Evolutionary conservation across 768 basidiomycete genomes (phyloP), one percentile per base, ranked within the genome.

Genomic region (Gautieria morchelliformis): DNA sequence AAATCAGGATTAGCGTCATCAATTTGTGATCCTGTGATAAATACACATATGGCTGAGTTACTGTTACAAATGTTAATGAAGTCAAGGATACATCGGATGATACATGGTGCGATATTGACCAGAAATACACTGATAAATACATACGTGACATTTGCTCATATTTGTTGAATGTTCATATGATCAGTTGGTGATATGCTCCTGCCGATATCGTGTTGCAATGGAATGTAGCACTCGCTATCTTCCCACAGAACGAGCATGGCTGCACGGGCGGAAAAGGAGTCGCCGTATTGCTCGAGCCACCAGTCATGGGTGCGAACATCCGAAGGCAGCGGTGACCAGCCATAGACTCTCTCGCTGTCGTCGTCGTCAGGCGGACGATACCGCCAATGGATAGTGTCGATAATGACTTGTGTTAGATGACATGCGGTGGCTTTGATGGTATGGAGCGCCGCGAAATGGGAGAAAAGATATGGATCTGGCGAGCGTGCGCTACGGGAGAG

Each of bases 401-500:
- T 20, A n/a, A 57, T 45, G 35, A 57, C 56, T 32, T 49, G 56
- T 20, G 30, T 57, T 3, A 47, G 17, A 49, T 24, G 32, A n/a
- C 22, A 37, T 33, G 56, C 56, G 3, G 56, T 57, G 7, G 56
- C 56, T 47, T 57, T 57, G 11, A 57, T 30, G 14, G 44, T 57
- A 30, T 57, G 56, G 19, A 57, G 24, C 17, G 56, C 56, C n/a
- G 56, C 56, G 17, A 48, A 57, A 57, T 57, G 56, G 10, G 45
- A 49, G 35, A 49, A 57, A 3, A 57, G 46, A 49, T 57, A 57
- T 15, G 46, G 56, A 33, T 57, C 56, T 3, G 46, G 45, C 2
- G 56, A 57, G 48, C 56, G 56, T 17, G 56, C 56, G 39, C 47
- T 46, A 17, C 56, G 56, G 37, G 56, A 57, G 19, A 57, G 46